Conservation (phyloP, 148 eudicot species). For the Silene latifolia region DNA sequence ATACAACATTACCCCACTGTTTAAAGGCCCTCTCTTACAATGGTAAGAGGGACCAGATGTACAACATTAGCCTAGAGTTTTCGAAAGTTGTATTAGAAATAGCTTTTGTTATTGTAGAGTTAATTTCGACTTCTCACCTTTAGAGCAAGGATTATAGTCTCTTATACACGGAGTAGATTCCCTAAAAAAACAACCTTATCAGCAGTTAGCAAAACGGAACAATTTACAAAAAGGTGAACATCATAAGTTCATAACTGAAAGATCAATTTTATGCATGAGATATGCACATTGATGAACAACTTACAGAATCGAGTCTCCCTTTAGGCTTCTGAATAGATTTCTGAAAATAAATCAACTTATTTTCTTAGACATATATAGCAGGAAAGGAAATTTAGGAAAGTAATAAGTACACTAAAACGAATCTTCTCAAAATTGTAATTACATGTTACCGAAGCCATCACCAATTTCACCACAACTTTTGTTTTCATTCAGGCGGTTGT, state of each 20-base stretch:
- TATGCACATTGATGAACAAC: not conserved
- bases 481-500: not conserved
- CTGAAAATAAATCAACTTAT: not conserved
- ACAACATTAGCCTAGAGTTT: too few species aligned
- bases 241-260: not conserved
- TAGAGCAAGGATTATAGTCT: constrained; percentile 4
- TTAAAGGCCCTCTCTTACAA: too few species aligned
- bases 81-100: not conserved
- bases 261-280: not conserved
- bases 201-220: not conserved
- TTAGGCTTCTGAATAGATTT: constrained; percentile 1
- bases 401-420: not conserved
- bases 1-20: too few species aligned
- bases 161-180: constrained; percentile 28
- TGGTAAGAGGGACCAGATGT: too few species aligned
- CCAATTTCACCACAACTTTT: not conserved
- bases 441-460: not conserved
- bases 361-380: not conserved
- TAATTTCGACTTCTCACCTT: not conserved
- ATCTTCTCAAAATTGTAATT: not conserved
- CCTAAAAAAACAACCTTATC: constrained; percentile 10
- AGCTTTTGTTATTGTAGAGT: not conserved
- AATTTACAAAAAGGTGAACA: not conserved
- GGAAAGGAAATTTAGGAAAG: not conserved
- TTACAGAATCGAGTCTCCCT: not conserved